Conservation (phyloP, 345 rosid species). For the Raphanus raphanistrum region DNA sequence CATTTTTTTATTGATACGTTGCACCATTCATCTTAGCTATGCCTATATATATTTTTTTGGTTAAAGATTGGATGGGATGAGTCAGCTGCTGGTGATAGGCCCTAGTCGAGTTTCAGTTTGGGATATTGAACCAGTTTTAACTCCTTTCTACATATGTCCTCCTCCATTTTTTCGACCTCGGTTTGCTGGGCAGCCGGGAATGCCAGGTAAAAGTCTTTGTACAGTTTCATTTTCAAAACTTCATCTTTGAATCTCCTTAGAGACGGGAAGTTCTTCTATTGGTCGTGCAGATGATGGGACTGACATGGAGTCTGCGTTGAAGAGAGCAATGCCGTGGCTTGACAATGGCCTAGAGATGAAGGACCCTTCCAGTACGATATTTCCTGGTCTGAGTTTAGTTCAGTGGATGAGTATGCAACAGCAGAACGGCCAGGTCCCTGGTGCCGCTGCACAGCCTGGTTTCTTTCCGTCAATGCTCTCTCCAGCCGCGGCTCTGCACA, state of each 20-base stretch:
- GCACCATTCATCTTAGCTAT: constrained; percentile 16
- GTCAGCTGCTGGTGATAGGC: constrained; percentile 85
- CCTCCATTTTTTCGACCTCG: constrained; percentile 89
- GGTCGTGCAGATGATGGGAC: constrained; percentile 68
- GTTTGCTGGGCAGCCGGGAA: constrained; percentile 77
- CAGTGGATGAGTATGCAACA: constrained; percentile 97
- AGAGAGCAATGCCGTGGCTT: constrained; percentile 90
- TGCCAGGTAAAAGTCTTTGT: constrained; percentile 53
- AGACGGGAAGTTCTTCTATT: background rate
- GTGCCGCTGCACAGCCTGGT: constrained; percentile 40
- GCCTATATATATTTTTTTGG: background rate
- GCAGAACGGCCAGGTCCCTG: constrained; percentile 53
- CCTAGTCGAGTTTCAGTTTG: constrained; percentile 82
- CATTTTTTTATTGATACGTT: background rate
- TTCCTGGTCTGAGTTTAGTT: constrained; percentile 75
- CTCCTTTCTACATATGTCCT: constrained; percentile 91
- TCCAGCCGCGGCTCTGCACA: constrained; percentile 23
- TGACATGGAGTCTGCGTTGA: constrained; percentile 71
- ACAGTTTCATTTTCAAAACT: background rate
- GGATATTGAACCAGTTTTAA: constrained; percentile 93
- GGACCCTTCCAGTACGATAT: constrained; percentile 54
- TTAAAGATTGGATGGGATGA: constrained; percentile 98
- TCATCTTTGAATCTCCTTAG: constrained; percentile 11
- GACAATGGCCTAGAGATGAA: constrained; percentile 72
- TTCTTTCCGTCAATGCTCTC: constrained; percentile 42